Evolutionary conservation across 2,329 filamentous ascomycete genomes (phyloP).

Genomic region (Apiospora saccharicola): DNA sequence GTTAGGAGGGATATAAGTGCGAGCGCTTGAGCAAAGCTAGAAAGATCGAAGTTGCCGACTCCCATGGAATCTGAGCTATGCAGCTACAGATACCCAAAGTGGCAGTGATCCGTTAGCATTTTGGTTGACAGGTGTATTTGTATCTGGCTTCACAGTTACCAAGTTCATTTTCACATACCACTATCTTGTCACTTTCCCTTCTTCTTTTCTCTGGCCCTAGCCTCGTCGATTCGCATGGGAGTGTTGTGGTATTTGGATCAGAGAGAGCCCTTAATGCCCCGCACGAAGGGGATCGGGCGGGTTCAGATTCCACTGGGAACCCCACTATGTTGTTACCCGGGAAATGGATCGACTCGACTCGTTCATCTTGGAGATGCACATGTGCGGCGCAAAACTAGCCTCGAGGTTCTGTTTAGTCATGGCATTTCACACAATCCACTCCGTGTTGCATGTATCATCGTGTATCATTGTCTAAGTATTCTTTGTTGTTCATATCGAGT

Average conservation of each 20-base stretch:
- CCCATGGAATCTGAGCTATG: not conserved
- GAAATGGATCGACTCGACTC: slow-evolving; percentile 2
- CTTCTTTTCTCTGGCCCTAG: not conserved
- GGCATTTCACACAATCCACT: not conserved
- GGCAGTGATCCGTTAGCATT: not conserved
- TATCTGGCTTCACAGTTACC: not conserved
- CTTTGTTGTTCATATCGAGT: slow-evolving; percentile 1
- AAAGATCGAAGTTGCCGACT: not conserved
- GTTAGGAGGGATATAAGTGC: not conserved
- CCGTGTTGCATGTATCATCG: not conserved
- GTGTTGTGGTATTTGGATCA: not conserved
- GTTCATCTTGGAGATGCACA: not conserved
- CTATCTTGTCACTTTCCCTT: no score
- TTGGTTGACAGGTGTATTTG: not conserved
- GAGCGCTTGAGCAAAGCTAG: not conserved
- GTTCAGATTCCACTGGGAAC: not conserved
- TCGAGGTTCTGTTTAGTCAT: not conserved
- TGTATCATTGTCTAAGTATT: not conserved
- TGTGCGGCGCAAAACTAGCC: not conserved
- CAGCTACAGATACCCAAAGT: slow-evolving; percentile 7
- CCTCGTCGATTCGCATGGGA: not conserved
- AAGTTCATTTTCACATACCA: no score
- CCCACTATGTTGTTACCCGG: not conserved
- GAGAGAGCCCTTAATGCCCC: not conserved
- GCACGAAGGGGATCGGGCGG: not conserved